Percentiles rank a stretch among this genome's conserved stretches.
Conservation (phyloP, 805 yeast species). For the Candida verbasci region DNA sequence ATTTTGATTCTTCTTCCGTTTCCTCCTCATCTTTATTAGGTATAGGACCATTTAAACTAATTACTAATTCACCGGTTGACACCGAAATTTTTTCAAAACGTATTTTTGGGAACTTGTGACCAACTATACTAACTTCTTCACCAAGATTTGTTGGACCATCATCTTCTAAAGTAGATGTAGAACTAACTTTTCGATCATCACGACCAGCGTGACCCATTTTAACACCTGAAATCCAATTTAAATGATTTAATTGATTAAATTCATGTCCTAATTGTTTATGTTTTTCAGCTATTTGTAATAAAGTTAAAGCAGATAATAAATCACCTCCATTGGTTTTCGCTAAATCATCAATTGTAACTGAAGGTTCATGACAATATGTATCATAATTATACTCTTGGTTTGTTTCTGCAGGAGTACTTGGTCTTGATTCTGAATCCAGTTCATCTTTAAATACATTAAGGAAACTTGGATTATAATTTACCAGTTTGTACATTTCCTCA, state of each 20-base stretch:
- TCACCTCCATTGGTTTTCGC: constrained; percentile 27
- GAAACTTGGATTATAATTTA: constrained; percentile 32
- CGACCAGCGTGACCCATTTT: constrained; percentile 58
- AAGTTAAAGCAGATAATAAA: constrained; percentile 33
- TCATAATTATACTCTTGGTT: constrained; percentile 19
- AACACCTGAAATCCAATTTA: constrained; percentile 93
- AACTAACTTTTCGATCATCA: constrained; percentile 20
- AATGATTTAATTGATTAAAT: constrained; percentile 54
- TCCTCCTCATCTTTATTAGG: not conserved
- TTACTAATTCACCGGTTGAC: constrained; percentile 71
- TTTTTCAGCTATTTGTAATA: constrained; percentile 31
- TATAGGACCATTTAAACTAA: constrained; percentile 69
- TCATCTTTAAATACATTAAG: constrained; percentile 10
- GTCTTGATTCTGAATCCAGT: constrained; percentile 7
- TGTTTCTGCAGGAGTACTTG: constrained; percentile 4
- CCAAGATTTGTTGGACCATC: constrained; percentile 64
- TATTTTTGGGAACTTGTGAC: constrained; percentile 84
- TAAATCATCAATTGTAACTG: constrained; percentile 28
- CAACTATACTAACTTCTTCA: constrained; percentile 85
- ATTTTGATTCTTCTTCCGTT: constrained; percentile 9
- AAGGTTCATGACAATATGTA: constrained; percentile 36
- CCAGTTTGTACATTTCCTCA: constrained; percentile 30
- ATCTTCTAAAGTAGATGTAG: constrained; percentile 11
- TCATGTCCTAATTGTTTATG: constrained; percentile 28
- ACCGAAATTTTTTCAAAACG: constrained; percentile 85